Base-by-base conservation (phyloP, 2,329 filamentous ascomycete species). In the Graphilbum sp. region DNA sequence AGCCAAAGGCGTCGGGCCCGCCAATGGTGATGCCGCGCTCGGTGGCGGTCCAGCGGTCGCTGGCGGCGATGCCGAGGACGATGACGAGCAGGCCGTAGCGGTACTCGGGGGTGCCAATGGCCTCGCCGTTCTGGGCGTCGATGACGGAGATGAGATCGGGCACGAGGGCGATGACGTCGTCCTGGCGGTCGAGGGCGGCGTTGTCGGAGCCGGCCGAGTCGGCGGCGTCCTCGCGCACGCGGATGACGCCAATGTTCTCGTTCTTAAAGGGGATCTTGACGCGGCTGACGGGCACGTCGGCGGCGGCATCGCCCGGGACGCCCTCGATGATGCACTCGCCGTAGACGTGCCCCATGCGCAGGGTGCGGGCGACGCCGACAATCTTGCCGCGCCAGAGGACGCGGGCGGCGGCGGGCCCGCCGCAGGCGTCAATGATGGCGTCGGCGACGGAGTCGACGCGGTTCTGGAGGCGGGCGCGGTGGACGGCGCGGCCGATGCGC, bases 221-320 rank as follows among this genome's bases (percentile, higher is more conserved):
- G 18, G n/a, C 7, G 3, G 5, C 19, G 11, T 3, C 15, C 12
- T 21, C 38, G 20, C 49, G 45, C 1, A 59, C 45, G 36, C 47
- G 55, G 34, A 65, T 55, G 0, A 69, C 75, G n/a, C 68, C 69
- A 33, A 82, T 76, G 47, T 81, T 82, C 50, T 83, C 76, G 52
- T 82, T 82, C 56, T 80, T 80, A 60, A 81, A 81, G 0, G 76
- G 75, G 35, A 82, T 75, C 49, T 70, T 75, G 50, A 79, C 55
- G 23, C 54, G 46, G 0, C 72, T 72, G 32, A 49, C 42, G 50
- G 66, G 57, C 24, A 43, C 39, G 30, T 35, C 40, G 27, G 12
- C 38, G 9, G 32, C 36, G 12, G 25, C n/a, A 12, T n/a, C 29
- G 21, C 35, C 41, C 25, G 7, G 62, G 17, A 57, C 55, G 3